phyloP scores from a whole-genome alignment of 2,329 filamentous ascomycete genomes.

The Camillea tinctor region DNA sequence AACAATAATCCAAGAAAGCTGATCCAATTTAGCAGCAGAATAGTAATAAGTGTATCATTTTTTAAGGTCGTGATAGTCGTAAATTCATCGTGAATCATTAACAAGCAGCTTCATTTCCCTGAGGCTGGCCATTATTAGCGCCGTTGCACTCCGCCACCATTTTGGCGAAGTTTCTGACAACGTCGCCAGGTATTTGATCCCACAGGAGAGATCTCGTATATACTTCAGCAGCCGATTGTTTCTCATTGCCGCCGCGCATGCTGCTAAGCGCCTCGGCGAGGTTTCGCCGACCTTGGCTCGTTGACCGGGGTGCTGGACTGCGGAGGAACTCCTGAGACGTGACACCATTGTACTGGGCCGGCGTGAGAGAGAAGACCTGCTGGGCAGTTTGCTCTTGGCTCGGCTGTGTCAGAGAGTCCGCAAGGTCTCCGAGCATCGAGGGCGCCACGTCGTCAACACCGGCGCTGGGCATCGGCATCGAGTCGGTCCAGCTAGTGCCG shows the following conservation, averaged over 20 bases:
- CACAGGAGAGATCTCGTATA: slow-evolving; percentile 91
- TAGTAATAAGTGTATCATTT: slow-evolving; percentile 15
- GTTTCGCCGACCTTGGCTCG: slow-evolving; percentile 67
- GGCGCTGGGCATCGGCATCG: slow-evolving; percentile 41
- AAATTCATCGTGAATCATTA: slow-evolving; percentile 39
- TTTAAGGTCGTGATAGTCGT: slow-evolving; percentile 34
- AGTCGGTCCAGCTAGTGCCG: slow-evolving; percentile 45
- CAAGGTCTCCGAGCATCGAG: slow-evolving; percentile 64
- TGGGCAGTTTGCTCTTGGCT: slow-evolving; percentile 84
- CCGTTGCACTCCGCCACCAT: slow-evolving; percentile 77
- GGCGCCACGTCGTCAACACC: slow-evolving; percentile 52
- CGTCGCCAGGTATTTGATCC: slow-evolving; percentile 90
- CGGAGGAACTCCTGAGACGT: slow-evolving; percentile 72
- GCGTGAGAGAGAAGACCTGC: slow-evolving; percentile 81
- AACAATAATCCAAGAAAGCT: slow-evolving; percentile 8
- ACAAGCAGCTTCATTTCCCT: slow-evolving; percentile 43
- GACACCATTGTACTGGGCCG: slow-evolving; percentile 85
- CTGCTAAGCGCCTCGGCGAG: slow-evolving; percentile 77
- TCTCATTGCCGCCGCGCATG: slow-evolving; percentile 69
- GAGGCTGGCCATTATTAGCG: slow-evolving; percentile 40
- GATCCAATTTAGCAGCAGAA: slow-evolving; percentile 4
- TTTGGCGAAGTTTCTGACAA: slow-evolving; percentile 88
- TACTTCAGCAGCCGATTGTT: slow-evolving; percentile 78
- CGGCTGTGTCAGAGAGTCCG: slow-evolving; percentile 68
- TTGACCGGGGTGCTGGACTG: slow-evolving; percentile 51